Evolutionary conservation across 345 rosid species (phyloP).

Genomic region (Geranium brycei): DNA sequence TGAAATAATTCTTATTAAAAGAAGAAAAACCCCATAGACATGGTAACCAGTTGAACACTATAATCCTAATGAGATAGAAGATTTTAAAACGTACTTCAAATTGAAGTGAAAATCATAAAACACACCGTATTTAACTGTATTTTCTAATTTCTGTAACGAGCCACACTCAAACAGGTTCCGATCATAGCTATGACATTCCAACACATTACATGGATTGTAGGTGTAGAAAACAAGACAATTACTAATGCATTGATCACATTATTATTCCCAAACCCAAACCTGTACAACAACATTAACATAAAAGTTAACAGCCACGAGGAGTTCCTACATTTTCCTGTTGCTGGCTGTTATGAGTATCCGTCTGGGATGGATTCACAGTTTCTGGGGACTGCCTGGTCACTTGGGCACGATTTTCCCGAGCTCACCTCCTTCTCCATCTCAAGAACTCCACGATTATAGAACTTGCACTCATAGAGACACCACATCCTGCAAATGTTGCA

Average conservation of each 20-base stretch:
- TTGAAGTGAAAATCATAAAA: too few species aligned
- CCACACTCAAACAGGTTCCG: too few species aligned
- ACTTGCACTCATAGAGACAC: conserved; percentile 70
- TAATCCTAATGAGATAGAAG: too few species aligned
- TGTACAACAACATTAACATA: background rate
- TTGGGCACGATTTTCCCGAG: conserved; percentile 6
- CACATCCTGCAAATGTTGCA: conserved; percentile 75
- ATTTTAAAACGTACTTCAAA: too few species aligned
- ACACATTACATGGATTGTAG: background rate
- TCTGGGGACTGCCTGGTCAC: conserved; percentile 13
- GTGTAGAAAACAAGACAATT: background rate
- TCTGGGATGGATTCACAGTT: conserved; percentile 10
- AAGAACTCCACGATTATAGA: conserved; percentile 65
- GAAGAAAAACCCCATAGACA: too few species aligned
- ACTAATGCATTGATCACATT: background rate
- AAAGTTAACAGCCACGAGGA: conserved; percentile 4
- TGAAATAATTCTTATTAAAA: too few species aligned
- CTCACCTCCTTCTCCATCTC: conserved; percentile 58
- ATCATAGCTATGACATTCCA: too few species aligned
- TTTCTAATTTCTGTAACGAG: too few species aligned
- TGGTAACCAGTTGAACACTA: too few species aligned
- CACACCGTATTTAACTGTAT: too few species aligned
- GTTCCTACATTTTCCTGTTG: conserved; percentile 13
- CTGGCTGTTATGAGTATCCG: conserved; percentile 3
- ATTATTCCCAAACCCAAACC: background rate